phyloP scores from a whole-genome alignment of 768 basidiomycete species.

The Pleurotus tuber-regium region DNA sequence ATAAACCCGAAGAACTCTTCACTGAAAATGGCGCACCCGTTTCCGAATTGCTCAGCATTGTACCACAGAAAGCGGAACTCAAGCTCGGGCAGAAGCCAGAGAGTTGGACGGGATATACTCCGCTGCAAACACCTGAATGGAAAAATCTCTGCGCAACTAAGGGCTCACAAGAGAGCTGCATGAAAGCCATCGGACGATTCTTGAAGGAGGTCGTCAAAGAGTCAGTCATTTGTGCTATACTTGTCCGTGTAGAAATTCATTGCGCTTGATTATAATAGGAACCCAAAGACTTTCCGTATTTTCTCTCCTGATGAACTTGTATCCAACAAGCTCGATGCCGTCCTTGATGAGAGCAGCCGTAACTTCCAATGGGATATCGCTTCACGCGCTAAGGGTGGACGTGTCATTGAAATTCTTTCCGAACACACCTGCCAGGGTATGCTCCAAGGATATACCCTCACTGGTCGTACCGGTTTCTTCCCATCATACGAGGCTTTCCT shows the following conservation, averaged over 20 bases:
- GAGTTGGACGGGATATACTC: slow-evolving; percentile 57
- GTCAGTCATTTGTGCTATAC: slow-evolving; percentile 31
- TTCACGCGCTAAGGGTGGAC: slow-evolving; percentile 67
- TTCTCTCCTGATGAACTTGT: slow-evolving; percentile 90
- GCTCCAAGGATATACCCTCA: slow-evolving; percentile 91
- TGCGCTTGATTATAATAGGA: slow-evolving; percentile 34
- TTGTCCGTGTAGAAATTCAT: not conserved
- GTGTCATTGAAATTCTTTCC: slow-evolving; percentile 85
- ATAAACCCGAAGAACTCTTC: slow-evolving; percentile 69
- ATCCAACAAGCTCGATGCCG: slow-evolving; percentile 85
- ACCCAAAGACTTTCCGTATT: slow-evolving; percentile 78
- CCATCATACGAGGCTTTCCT: slow-evolving; percentile 92
- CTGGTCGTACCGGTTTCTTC: slow-evolving; percentile 82
- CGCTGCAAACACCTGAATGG: slow-evolving; percentile 71
- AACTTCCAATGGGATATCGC: slow-evolving; percentile 86
- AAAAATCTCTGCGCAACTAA: slow-evolving; percentile 45
- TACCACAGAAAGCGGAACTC: slow-evolving; percentile 54
- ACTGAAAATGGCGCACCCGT: slow-evolving; percentile 56
- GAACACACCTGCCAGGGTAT: slow-evolving; percentile 90
- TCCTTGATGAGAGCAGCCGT: slow-evolving; percentile 63
- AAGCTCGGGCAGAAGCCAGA: slow-evolving; percentile 72
- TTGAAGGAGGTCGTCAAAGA: slow-evolving; percentile 53
- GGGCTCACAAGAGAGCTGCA: slow-evolving; percentile 67
- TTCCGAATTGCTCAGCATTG: slow-evolving; percentile 52
- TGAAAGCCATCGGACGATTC: slow-evolving; percentile 65